Evolutionary conservation across 1,139 yeast genomes (phyloP).

Genomic region (Pichia sp.): DNA sequence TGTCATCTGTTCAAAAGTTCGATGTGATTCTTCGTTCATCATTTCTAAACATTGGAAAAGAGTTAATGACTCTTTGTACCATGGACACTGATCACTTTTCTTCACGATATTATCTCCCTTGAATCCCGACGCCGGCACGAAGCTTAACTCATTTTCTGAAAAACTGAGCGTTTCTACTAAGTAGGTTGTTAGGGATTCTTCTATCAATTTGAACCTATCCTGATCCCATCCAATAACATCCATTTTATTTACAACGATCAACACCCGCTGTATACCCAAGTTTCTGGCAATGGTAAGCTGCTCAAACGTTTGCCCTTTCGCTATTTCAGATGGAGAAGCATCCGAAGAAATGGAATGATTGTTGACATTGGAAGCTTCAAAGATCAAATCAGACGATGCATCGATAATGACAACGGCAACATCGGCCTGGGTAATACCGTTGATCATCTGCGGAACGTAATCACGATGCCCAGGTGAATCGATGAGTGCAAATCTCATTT

Average conservation of each 20-base stretch:
- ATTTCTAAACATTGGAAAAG: constrained; percentile 54
- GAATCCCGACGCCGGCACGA: constrained; percentile 84
- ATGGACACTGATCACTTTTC: constrained; percentile 33
- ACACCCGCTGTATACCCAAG: constrained; percentile 69
- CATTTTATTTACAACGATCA: constrained; percentile 85
- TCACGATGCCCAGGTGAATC: constrained; percentile 99
- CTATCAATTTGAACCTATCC: constrained; percentile 58
- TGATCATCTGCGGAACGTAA: constrained; percentile 98
- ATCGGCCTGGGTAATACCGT: constrained; percentile 91
- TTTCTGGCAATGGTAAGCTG: constrained; percentile 81
- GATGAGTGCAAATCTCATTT: constrained; percentile 71
- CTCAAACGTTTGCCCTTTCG: constrained; percentile 90
- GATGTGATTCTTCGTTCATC: constrained; percentile 17
- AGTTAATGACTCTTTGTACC: constrained; percentile 43
- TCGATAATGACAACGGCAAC: constrained; percentile 73
- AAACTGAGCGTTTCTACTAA: constrained; percentile 47
- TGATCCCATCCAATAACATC: constrained; percentile 52
- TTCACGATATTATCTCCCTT: constrained; percentile 76
- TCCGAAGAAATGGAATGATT: constrained; percentile 43
- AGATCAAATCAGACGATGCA: constrained; percentile 81
- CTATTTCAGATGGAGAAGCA: constrained; percentile 26
- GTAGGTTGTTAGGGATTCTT: constrained; percentile 52
- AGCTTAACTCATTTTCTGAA: constrained; percentile 44
- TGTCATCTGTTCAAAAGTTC: constrained; percentile 5
- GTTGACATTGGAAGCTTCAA: constrained; percentile 30